Evolutionary conservation across 1,284 basidiomycete genomes (phyloP).

Genomic region (Ceratobasidium sp.): DNA sequence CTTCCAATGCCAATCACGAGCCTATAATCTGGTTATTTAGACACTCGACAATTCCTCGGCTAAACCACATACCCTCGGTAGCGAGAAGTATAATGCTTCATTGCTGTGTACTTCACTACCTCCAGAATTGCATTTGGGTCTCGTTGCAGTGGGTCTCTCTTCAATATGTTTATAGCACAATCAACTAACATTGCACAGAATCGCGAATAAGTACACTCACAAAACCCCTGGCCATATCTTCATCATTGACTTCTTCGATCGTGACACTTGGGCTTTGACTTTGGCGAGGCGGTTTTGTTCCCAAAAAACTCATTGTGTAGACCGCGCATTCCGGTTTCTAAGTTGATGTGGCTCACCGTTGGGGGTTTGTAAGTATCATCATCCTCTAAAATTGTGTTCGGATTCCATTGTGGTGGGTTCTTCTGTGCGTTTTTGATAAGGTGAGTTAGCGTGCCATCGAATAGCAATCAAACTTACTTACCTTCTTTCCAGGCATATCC

Average conservation of each 20-base stretch:
- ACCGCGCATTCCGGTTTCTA: neutral
- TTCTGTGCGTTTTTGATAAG: no score
- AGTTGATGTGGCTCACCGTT: no score
- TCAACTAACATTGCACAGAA: neutral
- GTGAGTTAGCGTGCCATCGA: neutral
- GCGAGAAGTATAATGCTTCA: neutral
- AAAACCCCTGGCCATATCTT: neutral
- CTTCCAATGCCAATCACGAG: constrained; percentile 46
- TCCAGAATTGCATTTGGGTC: neutral
- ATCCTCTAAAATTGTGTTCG: no score
- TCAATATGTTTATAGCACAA: neutral
- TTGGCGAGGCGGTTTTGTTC: neutral
- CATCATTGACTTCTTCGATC: constrained; percentile 4
- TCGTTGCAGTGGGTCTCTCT: neutral
- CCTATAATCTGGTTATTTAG: neutral
- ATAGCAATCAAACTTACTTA: neutral
- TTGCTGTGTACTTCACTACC: neutral
- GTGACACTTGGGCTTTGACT: neutral
- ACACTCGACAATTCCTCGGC: neutral
- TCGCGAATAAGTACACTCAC: constrained; percentile 2
- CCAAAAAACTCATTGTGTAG: neutral
- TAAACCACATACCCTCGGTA: neutral
- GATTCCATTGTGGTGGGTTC: no score
- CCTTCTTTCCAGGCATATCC: neutral
- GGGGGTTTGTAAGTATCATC: no score